Evolutionary conservation across 2,329 filamentous ascomycete genomes (phyloP), one percentile per base, ranked within the genome.

Genomic region (Fusarium pseudoanthophilum): DNA sequence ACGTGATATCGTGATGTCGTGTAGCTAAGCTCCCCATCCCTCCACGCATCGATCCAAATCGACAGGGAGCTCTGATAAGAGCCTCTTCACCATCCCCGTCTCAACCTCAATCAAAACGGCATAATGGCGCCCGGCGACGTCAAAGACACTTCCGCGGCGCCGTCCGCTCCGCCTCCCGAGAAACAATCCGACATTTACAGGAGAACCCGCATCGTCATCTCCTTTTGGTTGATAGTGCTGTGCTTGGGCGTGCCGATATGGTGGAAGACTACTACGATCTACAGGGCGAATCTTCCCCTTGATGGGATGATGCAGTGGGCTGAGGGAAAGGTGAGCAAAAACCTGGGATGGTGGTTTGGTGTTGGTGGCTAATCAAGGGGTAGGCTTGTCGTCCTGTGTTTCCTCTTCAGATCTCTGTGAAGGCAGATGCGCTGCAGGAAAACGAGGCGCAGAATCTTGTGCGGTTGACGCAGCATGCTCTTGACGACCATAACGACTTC

Each of bases 201-300:
- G 65, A 92, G 96, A 61, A 89, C 90, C 53, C 86, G 87, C 71
- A 92, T 98, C 57, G 91, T 99, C 71, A 81, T 93, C 70, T 95
- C 95, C 14, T 98, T 98, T 82, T 99, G 96, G 96, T 85, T 91
- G 10, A 90, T 98, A 42, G 93, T 97, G 11, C 80, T 97, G 11
- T 88, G 92, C 36, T 84, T 99, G 11, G 96, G 96, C 6, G 82
- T 99, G 74, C 96, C 96, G 64, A 92, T 97, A 88, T 99, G 96
- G 96, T 97, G 94, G 91, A 91, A 91, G 81, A 98, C 96, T 1
- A 99, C 96, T 8, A 92, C 93, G 1, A 97, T 98, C 62, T 95
- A 97, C 82, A 90, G 96, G 62, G 95, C 95, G 18, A 88, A 91
- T 49, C 85, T 99, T 75, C 96, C 96, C 10, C 82, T 98, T 75